Evolutionary conservation across 2,329 filamentous ascomycete genomes (phyloP), one percentile per base, ranked within the genome.

Genomic region (Berkeleyomyces rouxiae): DNA sequence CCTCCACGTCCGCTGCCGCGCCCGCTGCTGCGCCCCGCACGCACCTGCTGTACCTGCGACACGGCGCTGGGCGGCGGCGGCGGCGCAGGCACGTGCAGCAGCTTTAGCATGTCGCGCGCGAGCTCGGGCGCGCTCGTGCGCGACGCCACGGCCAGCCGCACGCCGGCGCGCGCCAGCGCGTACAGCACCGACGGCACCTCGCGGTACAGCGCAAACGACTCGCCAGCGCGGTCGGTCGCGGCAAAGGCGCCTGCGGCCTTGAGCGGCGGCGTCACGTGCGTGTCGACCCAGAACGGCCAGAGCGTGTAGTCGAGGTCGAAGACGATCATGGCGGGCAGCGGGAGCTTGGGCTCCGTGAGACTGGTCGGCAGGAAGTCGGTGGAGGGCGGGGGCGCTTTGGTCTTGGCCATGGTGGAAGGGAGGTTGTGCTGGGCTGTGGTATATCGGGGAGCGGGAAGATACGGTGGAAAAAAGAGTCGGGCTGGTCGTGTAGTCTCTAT

Each of bases 231-330:
- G 71, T 85, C 83, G 23, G 75, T 73, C 61, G 74, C 76, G 66
- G 73, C 73, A 66, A 68, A 70, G 65, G 70, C 75, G 74, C 72
- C 73, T 6, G 71, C 66, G 0, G 75, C 63, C 67, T 80, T 79
- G 16, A 96, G 75, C 0, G 90, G 91, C 5, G 84, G 81, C 33
- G 83, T 82, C 68, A 93, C 87, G 74, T 96, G 91, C 3, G 90
- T 96, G 76, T 97, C 93, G 1, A 95, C 86, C 92, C 92, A 97
- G 75, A 96, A 96, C 3, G 91, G 90, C 93, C 92, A 97, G n/a
- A 97, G 79, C 0, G 93, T 97, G 78, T 96, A 97, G 78, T 97
- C 92, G 66, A 97, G 83, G 72, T 97, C 93, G 75, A 97, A 96
- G 66, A 93, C 88, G 68, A 97, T 81, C 67, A 96, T 80, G 66